phyloP scores from a whole-genome alignment of 2,329 filamentous ascomycete species.

The Aureobasidium sp. region DNA sequence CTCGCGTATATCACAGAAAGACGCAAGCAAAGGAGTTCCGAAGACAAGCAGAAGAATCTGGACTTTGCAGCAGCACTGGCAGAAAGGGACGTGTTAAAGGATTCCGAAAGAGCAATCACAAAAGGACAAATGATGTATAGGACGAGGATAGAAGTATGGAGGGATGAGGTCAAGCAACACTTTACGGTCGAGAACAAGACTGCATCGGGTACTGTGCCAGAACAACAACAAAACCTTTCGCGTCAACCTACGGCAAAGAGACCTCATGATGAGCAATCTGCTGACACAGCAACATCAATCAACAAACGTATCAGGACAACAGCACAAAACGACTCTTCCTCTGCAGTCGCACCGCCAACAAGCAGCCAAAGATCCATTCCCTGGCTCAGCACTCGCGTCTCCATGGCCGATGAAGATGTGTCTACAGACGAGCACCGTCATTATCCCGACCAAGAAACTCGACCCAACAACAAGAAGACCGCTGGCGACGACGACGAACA shows the following conservation, averaged over 20 bases:
- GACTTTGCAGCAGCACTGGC: background rate
- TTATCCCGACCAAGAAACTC: background rate
- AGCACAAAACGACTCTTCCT: background rate
- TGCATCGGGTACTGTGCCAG: background rate
- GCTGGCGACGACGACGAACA: background rate
- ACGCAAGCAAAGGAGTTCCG: background rate
- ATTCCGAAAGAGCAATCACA: background rate
- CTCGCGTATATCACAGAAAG: background rate
- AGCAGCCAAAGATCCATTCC: background rate
- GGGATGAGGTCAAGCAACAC: background rate
- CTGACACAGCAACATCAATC: background rate
- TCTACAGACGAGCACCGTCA: background rate
- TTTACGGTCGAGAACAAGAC: background rate
- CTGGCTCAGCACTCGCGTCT: constrained; percentile 6
- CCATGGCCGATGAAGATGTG: background rate
- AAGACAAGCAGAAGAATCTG: background rate
- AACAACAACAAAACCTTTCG: background rate
- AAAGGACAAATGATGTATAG: background rate
- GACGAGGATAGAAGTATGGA: background rate
- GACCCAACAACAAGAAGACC: background rate
- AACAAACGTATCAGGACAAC: background rate
- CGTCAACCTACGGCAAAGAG: background rate
- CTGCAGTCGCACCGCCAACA: background rate
- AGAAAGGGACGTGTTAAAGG: background rate
- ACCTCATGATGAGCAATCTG: background rate